A percentile compares a stretch with the other conserved stretches of the same genome.
These are phyloP conservation scores for Orbilia ellipsospora DNA, from an alignment of 2,329 filamentous ascomycete genomes.

Conservation along the genomic window DNA sequence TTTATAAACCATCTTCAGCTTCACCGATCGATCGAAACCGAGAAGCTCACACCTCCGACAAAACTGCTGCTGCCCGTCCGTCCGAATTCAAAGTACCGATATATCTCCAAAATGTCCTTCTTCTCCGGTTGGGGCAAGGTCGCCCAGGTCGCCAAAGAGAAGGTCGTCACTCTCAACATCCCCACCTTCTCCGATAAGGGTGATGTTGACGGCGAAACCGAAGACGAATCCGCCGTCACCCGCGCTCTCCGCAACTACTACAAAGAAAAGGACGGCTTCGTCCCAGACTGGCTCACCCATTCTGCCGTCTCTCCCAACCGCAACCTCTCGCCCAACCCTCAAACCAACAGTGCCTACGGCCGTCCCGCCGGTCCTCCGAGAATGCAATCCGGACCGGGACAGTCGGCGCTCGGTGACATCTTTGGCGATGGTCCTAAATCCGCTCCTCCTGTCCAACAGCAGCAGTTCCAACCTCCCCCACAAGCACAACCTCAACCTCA, in stretches of 20 bases:
- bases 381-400: constrained; percentile 25
- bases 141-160: constrained; percentile 28
- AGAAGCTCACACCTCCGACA: too few species aligned
- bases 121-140: constrained; percentile 37
- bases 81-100: not conserved
- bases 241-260: constrained; percentile 51
- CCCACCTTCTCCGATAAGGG: constrained; percentile 29
- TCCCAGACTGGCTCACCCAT: constrained; percentile 48
- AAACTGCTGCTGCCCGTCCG: not conserved
- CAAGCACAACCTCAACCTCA: constrained; percentile 25
- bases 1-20: not conserved
- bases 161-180: constrained; percentile 40
- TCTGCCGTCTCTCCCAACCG: constrained; percentile 18
- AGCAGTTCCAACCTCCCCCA: constrained; percentile 36
- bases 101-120: constrained; percentile 25
- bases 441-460: constrained; percentile 34
- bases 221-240: constrained; percentile 52
- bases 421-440: constrained; percentile 35
- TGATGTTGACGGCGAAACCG: constrained; percentile 46
- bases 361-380: constrained; percentile 11
- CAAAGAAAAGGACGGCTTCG: constrained; percentile 53
- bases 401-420: constrained; percentile 46
- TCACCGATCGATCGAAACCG: not conserved
- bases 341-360: constrained; percentile 2
- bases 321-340: not conserved